A percentile compares a stretch with the other conserved stretches of the same genome.
phyloP scores from a whole-genome alignment of 2,329 filamentous ascomycete genomes.

The Fusarium torreyae region DNA sequence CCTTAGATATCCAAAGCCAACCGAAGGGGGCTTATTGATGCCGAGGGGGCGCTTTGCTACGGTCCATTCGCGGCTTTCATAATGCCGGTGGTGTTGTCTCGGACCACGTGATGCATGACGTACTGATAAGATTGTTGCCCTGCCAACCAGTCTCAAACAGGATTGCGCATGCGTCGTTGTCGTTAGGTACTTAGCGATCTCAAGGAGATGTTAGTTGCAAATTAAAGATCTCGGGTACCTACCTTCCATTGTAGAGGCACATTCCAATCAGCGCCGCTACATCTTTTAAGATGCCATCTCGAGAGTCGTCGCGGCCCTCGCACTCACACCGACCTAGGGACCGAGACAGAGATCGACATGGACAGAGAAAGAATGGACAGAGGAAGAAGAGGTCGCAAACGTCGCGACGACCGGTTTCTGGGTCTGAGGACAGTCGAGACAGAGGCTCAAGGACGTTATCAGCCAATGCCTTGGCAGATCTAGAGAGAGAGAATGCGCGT shows the following conservation, averaged over 20 bases:
- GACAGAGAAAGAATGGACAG: constrained; percentile 53
- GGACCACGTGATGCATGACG: no score
- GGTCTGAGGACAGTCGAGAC: constrained; percentile 54
- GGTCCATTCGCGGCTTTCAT: no score
- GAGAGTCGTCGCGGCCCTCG: constrained; percentile 53
- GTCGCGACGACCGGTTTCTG: constrained; percentile 52
- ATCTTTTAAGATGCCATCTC: constrained; percentile 54
- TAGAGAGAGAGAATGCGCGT: constrained; percentile 72
- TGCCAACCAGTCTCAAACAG: no score
- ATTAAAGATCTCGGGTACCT: no score
- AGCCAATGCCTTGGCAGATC: constrained; percentile 73
- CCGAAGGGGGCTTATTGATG: constrained; percentile 44
- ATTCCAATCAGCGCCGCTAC: constrained; percentile 46
- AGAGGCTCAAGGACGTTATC: constrained; percentile 56
- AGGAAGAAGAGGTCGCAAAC: constrained; percentile 55
- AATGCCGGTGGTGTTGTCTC: no score
- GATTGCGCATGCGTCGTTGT: no score
- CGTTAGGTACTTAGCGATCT: no score
- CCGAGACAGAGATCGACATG: constrained; percentile 44
- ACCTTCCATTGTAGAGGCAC: constrained; percentile 23
- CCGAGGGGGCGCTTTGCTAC: no score
- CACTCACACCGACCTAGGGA: constrained; percentile 46
- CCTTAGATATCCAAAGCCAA: constrained; percentile 41
- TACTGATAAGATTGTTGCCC: no score
- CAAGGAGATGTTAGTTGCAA: no score